Conservation (phyloP, 768 basidiomycete species). For the Chalciporus piperatus region DNA sequence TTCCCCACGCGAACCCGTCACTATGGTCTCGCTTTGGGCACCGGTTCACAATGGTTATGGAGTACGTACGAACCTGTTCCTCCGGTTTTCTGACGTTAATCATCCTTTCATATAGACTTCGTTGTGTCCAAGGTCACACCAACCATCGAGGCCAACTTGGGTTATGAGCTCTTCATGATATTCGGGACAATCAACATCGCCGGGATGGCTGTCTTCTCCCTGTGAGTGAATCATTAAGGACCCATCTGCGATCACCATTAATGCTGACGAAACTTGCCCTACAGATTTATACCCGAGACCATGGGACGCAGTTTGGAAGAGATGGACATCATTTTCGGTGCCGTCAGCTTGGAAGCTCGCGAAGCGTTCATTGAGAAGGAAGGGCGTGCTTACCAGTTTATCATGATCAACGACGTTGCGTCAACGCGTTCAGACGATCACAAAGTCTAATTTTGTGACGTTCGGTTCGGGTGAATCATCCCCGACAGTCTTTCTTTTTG, state of each 20-base stretch:
- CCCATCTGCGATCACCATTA: neutral
- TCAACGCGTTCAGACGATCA: constrained; percentile 3
- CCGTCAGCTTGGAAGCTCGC: constrained; percentile 55
- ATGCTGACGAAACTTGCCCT: neutral
- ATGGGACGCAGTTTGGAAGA: constrained; percentile 55
- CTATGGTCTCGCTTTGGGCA: constrained; percentile 73
- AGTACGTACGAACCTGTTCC: constrained; percentile 36
- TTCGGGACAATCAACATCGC: constrained; percentile 73
- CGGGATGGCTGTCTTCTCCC: constrained; percentile 64
- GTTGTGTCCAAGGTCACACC: constrained; percentile 72
- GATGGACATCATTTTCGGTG: constrained; percentile 58
- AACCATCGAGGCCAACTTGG: constrained; percentile 54
- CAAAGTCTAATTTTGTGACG: constrained; percentile 5
- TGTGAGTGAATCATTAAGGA: constrained; percentile 40
- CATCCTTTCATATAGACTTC: constrained; percentile 46
- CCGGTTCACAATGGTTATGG: constrained; percentile 81
- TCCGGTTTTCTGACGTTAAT: neutral
- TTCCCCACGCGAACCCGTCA: constrained; percentile 84
- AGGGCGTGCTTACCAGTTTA: constrained; percentile 37
- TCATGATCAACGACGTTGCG: constrained; percentile 7
- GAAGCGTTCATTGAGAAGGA: constrained; percentile 48
- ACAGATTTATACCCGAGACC: constrained; percentile 58
- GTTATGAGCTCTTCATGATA: constrained; percentile 76
- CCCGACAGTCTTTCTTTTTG: too few species aligned
- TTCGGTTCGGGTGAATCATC: too few species aligned